Evolutionary conservation across 495 filamentous ascomycete genomes (phyloP).

Genomic region (Letharia lupina): DNA sequence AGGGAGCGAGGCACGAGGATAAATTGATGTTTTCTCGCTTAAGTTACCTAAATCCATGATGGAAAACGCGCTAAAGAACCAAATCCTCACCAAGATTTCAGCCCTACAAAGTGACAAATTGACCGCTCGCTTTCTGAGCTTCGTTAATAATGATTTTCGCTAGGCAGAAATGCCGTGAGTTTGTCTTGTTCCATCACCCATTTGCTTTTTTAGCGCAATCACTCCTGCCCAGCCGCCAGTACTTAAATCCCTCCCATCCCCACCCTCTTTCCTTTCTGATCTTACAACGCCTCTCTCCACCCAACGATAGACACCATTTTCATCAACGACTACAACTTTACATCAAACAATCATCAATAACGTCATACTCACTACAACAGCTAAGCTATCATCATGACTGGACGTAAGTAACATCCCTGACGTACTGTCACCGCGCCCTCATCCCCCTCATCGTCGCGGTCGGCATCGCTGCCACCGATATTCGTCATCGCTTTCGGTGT

Average conservation of each 20-base stretch:
- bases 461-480: conserved; percentile 12
- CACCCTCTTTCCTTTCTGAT: conserved; percentile 26
- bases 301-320: conserved; percentile 19
- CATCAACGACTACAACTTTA: conserved; percentile 27
- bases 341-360: conserved; percentile 21
- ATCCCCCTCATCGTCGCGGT: conserved; percentile 23
- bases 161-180: conserved; percentile 20
- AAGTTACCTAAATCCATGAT: neutral
- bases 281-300: conserved; percentile 12
- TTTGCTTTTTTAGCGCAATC: conserved; percentile 27
- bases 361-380: neutral
- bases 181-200: conserved; percentile 15
- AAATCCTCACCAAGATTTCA: conserved; percentile 17
- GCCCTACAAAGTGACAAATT: conserved; percentile 13
- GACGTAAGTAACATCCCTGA: conserved; percentile 63
- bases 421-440: conserved; percentile 10
- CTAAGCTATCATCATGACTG: conserved; percentile 67
- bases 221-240: conserved; percentile 20
- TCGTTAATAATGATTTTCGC: conserved; percentile 15
- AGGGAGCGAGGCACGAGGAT: no score
- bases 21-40: neutral
- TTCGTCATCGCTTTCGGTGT: neutral
- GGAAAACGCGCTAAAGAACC: conserved; percentile 7
- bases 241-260: conserved; percentile 32
- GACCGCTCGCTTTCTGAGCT: conserved; percentile 22